Evolutionary conservation across 352 stramenopile species (phyloP), one percentile per base, ranked within the genome.

Genomic region (Pseudoperonospora humuli): DNA sequence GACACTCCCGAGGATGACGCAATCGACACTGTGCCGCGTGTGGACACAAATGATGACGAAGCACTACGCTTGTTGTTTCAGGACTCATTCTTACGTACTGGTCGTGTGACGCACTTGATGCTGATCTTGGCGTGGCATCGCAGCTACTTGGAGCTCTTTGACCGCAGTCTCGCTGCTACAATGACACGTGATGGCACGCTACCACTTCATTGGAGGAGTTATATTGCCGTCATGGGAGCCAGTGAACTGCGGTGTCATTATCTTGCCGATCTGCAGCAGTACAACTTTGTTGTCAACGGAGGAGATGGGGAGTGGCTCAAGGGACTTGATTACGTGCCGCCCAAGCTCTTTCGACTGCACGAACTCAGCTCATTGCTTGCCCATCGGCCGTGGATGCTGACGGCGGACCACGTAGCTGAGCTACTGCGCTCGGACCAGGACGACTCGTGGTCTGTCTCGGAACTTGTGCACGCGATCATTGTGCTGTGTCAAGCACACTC

Each of bases 401-500:
- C 72, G 17, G 61, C 58, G 6, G 52, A 87, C 4, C 78, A 93
- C 38, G 81, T 93, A 21, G 70, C 70, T 0, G 76, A 89, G 10
- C 60, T 93, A 36, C 51, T 90, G 18, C 61, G 59, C 7, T 82
- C 72, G 2, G 66, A 86, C 24, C 69, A 82, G 33, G 73, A 87
- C 23, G 75, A 86, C 19, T 87, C 79, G 52, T 93, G 81, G 81
- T 93, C 81, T 2, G 76, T 91, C 7, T 84, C 81, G 18, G 81
- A 93, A 57, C 65, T 93, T 11, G 81, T 91, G 24, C 81, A 93
- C 44, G 81, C 81, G 5, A 87, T 93, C 48, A 82, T 90, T 36
- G 75, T 93, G 23, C 50, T 93, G 28, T 90, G 80, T 46, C 75
- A 84, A 47, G 79, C 83, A 19, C 77, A 93, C 49, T 87, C 77